Percentiles rank a stretch among this genome's conserved stretches.
Conservation (phyloP, 768 basidiomycete genomes). For the Phlebiopsis flavidoalba region DNA sequence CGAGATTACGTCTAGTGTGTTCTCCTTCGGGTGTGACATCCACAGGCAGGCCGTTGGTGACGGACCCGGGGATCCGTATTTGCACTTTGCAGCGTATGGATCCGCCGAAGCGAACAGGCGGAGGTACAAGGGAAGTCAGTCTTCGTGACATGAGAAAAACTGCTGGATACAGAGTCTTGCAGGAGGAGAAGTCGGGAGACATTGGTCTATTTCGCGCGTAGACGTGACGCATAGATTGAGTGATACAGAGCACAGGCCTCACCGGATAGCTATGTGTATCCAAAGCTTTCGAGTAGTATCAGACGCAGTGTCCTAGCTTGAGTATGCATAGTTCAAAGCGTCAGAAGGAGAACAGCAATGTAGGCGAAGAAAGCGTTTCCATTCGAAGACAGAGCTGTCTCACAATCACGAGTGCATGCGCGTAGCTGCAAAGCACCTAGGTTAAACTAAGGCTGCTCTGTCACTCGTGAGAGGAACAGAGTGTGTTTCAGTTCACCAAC, state of each 20-base stretch:
- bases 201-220: not conserved
- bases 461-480: not conserved
- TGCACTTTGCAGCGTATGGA: constrained; percentile 16
- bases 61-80: constrained; percentile 5
- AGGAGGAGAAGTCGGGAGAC: constrained; percentile 7
- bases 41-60: constrained; percentile 53
- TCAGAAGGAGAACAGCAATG: not conserved
- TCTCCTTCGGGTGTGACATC: too few species aligned
- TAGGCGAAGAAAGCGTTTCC: not conserved
- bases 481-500: not conserved
- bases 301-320: not conserved
- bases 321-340: not conserved
- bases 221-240: not conserved
- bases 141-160: constrained; percentile 22
- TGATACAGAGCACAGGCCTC: not conserved
- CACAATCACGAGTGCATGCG: not conserved
- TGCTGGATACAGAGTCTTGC: constrained; percentile 12
- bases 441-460: too few species aligned
- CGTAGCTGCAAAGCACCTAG: not conserved
- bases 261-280: not conserved
- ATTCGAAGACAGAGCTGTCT: not conserved
- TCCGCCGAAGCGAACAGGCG: constrained; percentile 15
- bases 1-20: constrained; percentile 31
- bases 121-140: constrained; percentile 19
- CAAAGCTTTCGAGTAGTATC: not conserved